Evolutionary conservation across 2,329 filamentous ascomycete species (phyloP).

Genomic region (Curvularia hawaiiensis): DNA sequence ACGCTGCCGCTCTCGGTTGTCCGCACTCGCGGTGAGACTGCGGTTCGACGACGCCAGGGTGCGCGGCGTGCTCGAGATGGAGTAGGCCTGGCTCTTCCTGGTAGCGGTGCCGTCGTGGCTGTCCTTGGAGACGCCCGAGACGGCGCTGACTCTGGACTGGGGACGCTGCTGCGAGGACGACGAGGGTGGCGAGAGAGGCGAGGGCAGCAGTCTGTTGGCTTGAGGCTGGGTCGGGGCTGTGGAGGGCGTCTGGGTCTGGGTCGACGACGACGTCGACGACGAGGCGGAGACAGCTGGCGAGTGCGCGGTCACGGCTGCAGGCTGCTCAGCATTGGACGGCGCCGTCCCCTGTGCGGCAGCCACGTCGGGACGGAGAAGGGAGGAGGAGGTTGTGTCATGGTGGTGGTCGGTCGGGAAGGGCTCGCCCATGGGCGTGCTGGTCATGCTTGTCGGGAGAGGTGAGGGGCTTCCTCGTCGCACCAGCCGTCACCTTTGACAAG

Average conservation of each 20-base stretch:
- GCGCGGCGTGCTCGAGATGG: slow-evolving; percentile 43
- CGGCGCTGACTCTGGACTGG: slow-evolving; percentile 37
- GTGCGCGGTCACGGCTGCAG: neutral
- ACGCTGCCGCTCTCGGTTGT: slow-evolving; percentile 42
- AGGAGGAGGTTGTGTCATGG: slow-evolving; percentile 1
- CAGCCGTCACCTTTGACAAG: slow-evolving; percentile 19
- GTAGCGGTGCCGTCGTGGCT: slow-evolving; percentile 33
- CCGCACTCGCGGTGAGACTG: slow-evolving; percentile 33
- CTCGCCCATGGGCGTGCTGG: slow-evolving; percentile 38
- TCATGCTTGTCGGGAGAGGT: slow-evolving; percentile 31
- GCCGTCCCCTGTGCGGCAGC: slow-evolving; percentile 13
- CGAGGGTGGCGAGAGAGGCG: slow-evolving; percentile 39
- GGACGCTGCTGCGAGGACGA: slow-evolving; percentile 41
- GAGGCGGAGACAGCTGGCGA: neutral
- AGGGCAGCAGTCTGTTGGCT: slow-evolving; percentile 37
- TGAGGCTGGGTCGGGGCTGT: neutral
- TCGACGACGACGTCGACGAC: slow-evolving; percentile 7
- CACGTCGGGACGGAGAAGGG: slow-evolving; percentile 29
- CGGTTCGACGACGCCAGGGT: slow-evolving; percentile 44
- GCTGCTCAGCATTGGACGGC: neutral
- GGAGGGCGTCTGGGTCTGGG: too few relatives aligned
- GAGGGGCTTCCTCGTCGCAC: slow-evolving; percentile 30
- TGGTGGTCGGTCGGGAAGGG: slow-evolving; percentile 26
- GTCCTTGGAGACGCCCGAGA: slow-evolving; percentile 33
- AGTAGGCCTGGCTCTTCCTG: slow-evolving; percentile 42